Evolutionary conservation across 1,284 basidiomycete genomes (phyloP).

Genomic region (Fistulinella cinereoalba): DNA sequence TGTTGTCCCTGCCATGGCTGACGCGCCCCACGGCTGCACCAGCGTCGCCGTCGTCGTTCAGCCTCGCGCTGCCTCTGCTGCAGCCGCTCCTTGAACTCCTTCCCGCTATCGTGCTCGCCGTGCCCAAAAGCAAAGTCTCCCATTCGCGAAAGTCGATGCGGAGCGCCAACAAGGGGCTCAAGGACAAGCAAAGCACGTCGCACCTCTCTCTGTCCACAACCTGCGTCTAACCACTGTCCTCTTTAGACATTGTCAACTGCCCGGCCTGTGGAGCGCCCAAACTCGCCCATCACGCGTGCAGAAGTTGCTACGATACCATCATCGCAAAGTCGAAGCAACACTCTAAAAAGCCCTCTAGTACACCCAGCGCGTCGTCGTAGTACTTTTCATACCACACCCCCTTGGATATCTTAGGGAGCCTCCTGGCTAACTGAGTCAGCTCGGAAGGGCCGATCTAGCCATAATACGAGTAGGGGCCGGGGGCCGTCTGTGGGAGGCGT

Average conservation of each 20-base stretch:
- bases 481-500: conserved; percentile 1
- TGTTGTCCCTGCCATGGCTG: conserved; percentile 40
- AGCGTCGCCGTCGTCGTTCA: conserved; percentile 32
- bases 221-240: conserved; percentile 5
- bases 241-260: conserved; percentile 88
- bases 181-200: conserved; percentile 85
- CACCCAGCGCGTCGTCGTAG: background rate
- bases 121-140: conserved; percentile 93
- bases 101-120: conserved; percentile 86
- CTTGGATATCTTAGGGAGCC: no score
- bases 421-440: background rate
- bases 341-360: conserved; percentile 19
- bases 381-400: no score
- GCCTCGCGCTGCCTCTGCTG: conserved; percentile 50
- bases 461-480: background rate
- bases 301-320: conserved; percentile 79
- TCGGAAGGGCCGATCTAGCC: background rate
- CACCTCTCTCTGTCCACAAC: background rate
- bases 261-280: conserved; percentile 89
- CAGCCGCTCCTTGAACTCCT: conserved; percentile 76
- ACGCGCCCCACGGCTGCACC: conserved; percentile 26
- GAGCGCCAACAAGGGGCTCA: conserved; percentile 90
- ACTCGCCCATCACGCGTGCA: conserved; percentile 87
- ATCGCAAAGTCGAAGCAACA: conserved; percentile 62
- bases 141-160: conserved; percentile 97